These are phyloP conservation scores for Gastrolobium villosum DNA, from an alignment of 306 rosid species.

Conservation along the genomic window DNA sequence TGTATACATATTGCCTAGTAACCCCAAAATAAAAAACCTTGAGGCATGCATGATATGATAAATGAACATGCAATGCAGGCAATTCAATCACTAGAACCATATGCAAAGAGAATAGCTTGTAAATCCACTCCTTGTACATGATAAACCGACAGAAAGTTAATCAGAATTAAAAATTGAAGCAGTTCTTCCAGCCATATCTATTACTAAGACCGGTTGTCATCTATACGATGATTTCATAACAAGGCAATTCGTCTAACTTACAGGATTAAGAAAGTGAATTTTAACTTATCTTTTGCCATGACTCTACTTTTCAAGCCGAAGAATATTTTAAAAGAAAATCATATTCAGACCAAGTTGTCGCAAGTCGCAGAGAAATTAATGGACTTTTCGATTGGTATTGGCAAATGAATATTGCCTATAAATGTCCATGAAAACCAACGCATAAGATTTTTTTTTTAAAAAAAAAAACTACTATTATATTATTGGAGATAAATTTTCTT, in stretches of 20 bases:
- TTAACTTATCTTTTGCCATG: constrained; percentile 7
- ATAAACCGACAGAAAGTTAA: neutral
- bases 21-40: too few species aligned
- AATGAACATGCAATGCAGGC: too few species aligned
- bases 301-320: neutral
- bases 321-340: neutral
- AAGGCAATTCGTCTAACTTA: neutral
- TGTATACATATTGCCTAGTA: too few species aligned
- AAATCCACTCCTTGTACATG: too few species aligned
- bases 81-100: too few species aligned
- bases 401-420: neutral
- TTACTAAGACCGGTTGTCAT: neutral
- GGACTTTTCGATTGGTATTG: constrained; percentile 4
- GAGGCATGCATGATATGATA: too few species aligned
- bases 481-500: too few species aligned
- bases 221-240: neutral
- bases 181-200: neutral
- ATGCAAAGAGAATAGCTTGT: too few species aligned
- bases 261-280: constrained; percentile 10
- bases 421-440: neutral
- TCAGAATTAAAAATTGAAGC: neutral
- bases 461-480: too few species aligned
- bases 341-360: neutral
- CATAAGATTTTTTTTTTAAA: neutral
- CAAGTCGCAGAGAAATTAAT: neutral